These are phyloP conservation scores for Micractinium conductrix DNA, from an alignment of 139 green algal genomes.

Conservation along the genomic window DNA sequence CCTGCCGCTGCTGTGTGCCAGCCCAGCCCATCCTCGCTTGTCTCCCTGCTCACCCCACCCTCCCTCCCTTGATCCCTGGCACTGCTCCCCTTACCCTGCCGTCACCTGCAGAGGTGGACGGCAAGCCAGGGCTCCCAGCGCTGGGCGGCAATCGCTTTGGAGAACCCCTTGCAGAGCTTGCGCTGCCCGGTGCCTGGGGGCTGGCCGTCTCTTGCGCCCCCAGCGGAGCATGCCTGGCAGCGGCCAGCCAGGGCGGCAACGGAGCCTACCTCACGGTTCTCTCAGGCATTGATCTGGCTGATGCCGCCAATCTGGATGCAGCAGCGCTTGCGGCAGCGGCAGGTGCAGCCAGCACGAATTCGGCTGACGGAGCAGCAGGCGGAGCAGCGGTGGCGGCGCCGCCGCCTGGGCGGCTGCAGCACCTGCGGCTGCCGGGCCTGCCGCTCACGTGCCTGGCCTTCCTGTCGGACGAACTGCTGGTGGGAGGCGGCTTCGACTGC, in stretches of 20 bases:
- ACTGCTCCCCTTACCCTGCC: too few relatives aligned
- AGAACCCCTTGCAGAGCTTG: conserved; percentile 5
- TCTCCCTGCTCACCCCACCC: too few relatives aligned
- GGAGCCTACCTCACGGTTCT: conserved; percentile 14
- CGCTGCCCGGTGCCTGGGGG: conserved; percentile 2
- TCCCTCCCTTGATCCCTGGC: not conserved
- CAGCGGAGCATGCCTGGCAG: not conserved
- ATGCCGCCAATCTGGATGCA: not conserved
- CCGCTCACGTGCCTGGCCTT: conserved; percentile 28
- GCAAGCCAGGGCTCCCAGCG: not conserved
- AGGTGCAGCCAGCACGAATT: not conserved
- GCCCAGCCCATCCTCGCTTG: too few relatives aligned
- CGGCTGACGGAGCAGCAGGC: not conserved
- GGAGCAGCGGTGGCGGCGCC: not conserved
- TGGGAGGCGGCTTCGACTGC: conserved; percentile 28
- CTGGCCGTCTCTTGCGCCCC: not conserved
- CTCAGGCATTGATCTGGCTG: not conserved
- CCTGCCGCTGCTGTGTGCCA: not conserved
- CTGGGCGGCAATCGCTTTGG: conserved; percentile 13
- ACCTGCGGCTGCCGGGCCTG: conserved; percentile 10
- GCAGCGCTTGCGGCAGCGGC: not conserved
- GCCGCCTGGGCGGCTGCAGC: not conserved
- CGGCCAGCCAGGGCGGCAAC: not conserved
- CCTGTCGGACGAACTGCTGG: conserved; percentile 21
- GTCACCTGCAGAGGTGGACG: conserved; percentile 3